A percentile compares a stretch with the other conserved stretches of the same genome.
Evolutionary conservation across 305 asterid species (phyloP).

Genomic region (Rubia peregrina): DNA sequence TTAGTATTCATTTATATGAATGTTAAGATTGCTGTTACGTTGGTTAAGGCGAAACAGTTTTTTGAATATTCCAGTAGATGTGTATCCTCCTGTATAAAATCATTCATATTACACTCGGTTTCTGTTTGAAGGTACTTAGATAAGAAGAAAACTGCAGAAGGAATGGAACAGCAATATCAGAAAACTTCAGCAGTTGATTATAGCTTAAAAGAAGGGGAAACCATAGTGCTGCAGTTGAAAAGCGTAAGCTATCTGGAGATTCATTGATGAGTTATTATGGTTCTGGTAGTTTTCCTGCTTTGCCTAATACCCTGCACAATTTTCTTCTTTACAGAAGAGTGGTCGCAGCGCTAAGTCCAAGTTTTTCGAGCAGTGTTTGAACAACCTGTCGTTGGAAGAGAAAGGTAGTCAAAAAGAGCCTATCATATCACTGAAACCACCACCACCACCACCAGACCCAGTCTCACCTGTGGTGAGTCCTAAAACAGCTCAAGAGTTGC

Average conservation of each 20-base stretch:
- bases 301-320: neutral
- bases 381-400: conserved; percentile 58
- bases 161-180: conserved; percentile 92
- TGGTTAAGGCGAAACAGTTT: neutral
- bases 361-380: conserved; percentile 78
- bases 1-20: conserved; percentile 8
- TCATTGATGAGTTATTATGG: conserved; percentile 3
- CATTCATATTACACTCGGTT: conserved; percentile 8
- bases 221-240: conserved; percentile 77
- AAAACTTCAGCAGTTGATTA: conserved; percentile 72
- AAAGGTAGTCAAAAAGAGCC: conserved; percentile 40
- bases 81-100: neutral
- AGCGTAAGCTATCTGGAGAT: conserved; percentile 34
- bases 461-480: conserved; percentile 51
- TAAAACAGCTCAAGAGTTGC: conserved; percentile 31
- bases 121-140: conserved; percentile 61
- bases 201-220: conserved; percentile 94
- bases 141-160: conserved; percentile 93
- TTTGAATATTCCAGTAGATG: neutral
- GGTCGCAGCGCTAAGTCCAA: conserved; percentile 51
- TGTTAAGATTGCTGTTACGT: neutral
- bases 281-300: neutral
- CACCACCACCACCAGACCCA: conserved; percentile 76
- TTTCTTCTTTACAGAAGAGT: conserved; percentile 39
- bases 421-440: conserved; percentile 45